Base-by-base conservation (phyloP, 345 rosid species). In the Brassica nigra region DNA sequence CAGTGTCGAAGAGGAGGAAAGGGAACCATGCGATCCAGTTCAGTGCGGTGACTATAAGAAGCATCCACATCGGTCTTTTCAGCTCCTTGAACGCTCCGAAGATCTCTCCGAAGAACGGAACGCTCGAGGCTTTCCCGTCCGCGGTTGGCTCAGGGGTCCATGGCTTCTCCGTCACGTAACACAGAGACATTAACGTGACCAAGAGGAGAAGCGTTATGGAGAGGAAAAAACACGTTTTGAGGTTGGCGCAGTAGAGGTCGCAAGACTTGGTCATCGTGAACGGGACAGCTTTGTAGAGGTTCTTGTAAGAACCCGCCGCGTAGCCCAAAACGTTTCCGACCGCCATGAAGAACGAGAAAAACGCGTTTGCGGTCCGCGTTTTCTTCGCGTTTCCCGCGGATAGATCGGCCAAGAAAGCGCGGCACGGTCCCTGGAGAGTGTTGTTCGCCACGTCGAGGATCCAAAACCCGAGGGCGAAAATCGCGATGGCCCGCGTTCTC, bases 1-100 rank as follows among this genome's bases (percentile, higher is more conserved):
- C 97, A 5, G 98, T 94, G 79, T 92, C 91, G 80, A 84, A 92
- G 61, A 92, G 78, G 54, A 92, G 73, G 84, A 94, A 94, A 5
- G 97, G 98, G 71, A 92, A 92, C 97, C 97, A 92, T 0, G 90
- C 98, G 23, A 89, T 57, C 99, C 99, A 95, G 82, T 95, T 95
- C 1, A 95, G 83, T 29, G 89, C 85, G 14, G 98, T 95, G 31
- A 92, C 98, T 23, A 87, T 37, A 2, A 90, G 87, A 11, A 94
- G 82, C 54, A 92, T 80, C 90, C 97, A 89, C 93, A 91, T 92
- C 3, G 95, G 94, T 44, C 67, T 86, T 57, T 88, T 52, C 62
- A 93, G 69, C 8, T 76, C 80, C 66, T 87, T 86, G 39, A 95
- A 79, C 1, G 94, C 90, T 12, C 76, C 78, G 2, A 82, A 42